Evolutionary conservation across 1,284 basidiomycete species (phyloP).

Genomic region (Malassezia nana): DNA sequence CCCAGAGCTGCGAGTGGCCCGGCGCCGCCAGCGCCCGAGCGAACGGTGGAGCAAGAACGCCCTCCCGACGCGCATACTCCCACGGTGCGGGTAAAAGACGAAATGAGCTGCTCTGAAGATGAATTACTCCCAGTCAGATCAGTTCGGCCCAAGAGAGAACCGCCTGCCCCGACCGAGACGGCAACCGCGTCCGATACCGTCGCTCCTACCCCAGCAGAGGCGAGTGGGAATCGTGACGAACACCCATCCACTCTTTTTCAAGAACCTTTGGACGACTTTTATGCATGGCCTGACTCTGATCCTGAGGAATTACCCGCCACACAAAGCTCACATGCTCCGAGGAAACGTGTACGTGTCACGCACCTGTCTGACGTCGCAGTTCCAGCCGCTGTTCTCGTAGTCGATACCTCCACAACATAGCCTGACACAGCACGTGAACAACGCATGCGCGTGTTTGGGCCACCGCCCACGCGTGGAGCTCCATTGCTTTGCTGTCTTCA

Average conservation of each 20-base stretch:
- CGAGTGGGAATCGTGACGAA: slow-evolving; percentile 9
- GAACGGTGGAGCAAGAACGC: too few species aligned
- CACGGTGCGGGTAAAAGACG: neutral
- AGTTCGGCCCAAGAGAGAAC: slow-evolving; percentile 2
- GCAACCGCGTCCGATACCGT: neutral
- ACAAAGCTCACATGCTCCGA: neutral
- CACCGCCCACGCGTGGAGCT: neutral
- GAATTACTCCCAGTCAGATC: slow-evolving; percentile 1
- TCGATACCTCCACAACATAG: neutral
- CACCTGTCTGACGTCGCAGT: neutral
- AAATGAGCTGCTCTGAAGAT: neutral
- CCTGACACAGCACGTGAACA: neutral
- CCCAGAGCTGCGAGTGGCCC: too few species aligned
- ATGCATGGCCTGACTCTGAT: neutral
- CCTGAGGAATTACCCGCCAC: neutral
- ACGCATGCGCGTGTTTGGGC: neutral
- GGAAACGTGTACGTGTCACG: neutral
- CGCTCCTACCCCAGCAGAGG: slow-evolving; percentile 5
- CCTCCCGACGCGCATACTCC: too few species aligned
- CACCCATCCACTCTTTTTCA: slow-evolving; percentile 2
- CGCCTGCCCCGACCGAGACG: neutral
- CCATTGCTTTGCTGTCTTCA: neutral
- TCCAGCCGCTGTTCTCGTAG: slow-evolving; percentile 9
- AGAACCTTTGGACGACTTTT: neutral
- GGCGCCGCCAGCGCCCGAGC: too few species aligned